Base-by-base conservation (phyloP, 2,329 filamentous ascomycete species). In the Didymella pinodella region DNA sequence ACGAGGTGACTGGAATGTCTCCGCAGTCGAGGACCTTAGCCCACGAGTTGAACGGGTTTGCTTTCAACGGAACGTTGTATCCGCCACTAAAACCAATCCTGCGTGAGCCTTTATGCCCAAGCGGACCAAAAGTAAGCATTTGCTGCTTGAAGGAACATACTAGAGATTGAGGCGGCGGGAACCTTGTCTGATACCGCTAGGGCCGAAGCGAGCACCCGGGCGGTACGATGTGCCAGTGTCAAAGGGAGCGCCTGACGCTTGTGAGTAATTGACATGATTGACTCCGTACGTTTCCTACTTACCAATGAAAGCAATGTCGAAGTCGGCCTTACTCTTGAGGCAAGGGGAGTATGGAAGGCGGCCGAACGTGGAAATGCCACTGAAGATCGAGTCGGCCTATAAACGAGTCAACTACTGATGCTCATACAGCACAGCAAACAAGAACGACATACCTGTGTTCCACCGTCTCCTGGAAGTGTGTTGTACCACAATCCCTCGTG, bases 201-300 rank as follows among this genome's bases (percentile, higher is more conserved):
- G 92, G 0, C 92, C 92, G 67, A 96, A 96, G 34, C 92, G 86
- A 59, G 92, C 92, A 65, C 92, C 91, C 3, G 91, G 92, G 50
- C 91, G 83, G 78, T 96, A 96, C 0, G 90, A 93, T 26, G 91
- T 95, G 51, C 91, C 91, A 0, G 92, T 94, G 74, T 96, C 92
- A 67, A 95, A 95, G 0, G 92, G 91, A 40, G 90, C 91, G 43
- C 89, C 89, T 58, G 25, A 14, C 3, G 22, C 2, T 4, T 14
- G 10, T 90, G 11, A 54, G 56, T 16, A n/a, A 7, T 12, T 16
- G 26, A 25, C 5, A n/a, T 5, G 2, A 6, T 14, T 5, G n/a
- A 36, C 12, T 2, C 20, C 14, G 11, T 7, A 7, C 1, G 10
- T 22, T 2, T 1, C 10, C 31, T 31, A 8, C 45, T 14, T 29